Base-by-base conservation (phyloP, 768 basidiomycete genomes). In the Leccinum ochraceum region DNA sequence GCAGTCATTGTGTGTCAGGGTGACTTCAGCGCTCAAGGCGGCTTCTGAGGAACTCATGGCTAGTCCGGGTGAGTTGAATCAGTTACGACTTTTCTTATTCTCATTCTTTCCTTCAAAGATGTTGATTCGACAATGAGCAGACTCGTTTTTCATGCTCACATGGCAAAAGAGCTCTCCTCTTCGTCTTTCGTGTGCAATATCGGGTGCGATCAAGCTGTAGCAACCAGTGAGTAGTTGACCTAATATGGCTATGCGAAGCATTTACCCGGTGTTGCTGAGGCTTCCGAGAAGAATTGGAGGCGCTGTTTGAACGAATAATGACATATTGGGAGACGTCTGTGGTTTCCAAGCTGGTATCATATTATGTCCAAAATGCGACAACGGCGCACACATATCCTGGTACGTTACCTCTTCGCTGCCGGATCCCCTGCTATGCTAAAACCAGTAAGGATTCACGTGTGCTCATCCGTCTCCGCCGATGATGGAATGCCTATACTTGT, bases 401-500 rank as follows among this genome's bases (percentile, higher is more conserved):
- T 69, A 56, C 16, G 63, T 39, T 55, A 24, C 52, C 52, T 53
- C 24, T 61, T 49, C 46, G 34, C 32, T 46, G 44, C 55, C 44
- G 54, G 56, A 39, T 36, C 59, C 20, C 53, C n/a, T 58, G 28
- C 36, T 57, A 11, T 63, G 36, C 61, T 72, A 30, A 67, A 58
- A 42, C 30, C 50, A 52, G 36, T 30, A 54, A 75, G 74, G 60
- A 42, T 51, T 57, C 44, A 53, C 53, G 59, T 61, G 51, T 50
- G 72, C 64, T 58, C 78, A 79, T 9, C 83, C 86, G 52, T 88
- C 88, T 37, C 70, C 82, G 53, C 70, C 75, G 48, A 77, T 90
- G 54, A 75, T 87, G 59, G 77, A 81, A 48, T 81, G 84, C 17
- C 70, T 92, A 55, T 70, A 86, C 50, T 71, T 77, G 1, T 72